Base-by-base conservation (phyloP, 768 basidiomycete species). In the Auricularia heimuer region DNA sequence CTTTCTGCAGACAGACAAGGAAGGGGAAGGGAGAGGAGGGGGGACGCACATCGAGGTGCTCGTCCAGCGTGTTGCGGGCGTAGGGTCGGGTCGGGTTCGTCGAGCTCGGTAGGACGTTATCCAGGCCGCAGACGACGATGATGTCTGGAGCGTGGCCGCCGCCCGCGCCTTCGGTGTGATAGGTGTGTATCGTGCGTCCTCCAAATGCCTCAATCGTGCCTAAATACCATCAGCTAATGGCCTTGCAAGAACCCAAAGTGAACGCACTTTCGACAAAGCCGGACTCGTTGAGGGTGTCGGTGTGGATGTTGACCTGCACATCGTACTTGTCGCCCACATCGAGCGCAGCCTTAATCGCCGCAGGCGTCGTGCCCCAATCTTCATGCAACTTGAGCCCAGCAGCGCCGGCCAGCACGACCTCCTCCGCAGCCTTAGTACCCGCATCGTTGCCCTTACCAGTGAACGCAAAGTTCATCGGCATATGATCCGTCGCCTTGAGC, bases 121-220 rank as follows among this genome's bases (percentile, higher is more conserved):
- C 77, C 6, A 85, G 83, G 35, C 91, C 92, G 67, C 94, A 96
- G 24, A 98, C 95, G n/a, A 92, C 89, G 72, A 99, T 96, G 75
- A 98, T 98, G 71, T 98, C 97, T 0, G 97, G 97, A 2, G 96
- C 96, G 72, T 98, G 96, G 12, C 97, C 94, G 14, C 94, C 94
- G 61, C 94, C 89, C 63, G 95, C 95, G 56, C 96, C 96, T 79
- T 98, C 96, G 0, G 86, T 94, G 71, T 98, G 97, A 72, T 98
- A 99, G 11, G 94, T 95, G 71, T 98, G 96, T 64, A 99, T 98
- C 0, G 94, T 95, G 24, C 95, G 84, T 2, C 83, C 83, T 2
- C 88, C 92, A 73, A 98, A 94, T 0, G 97, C 95, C 11, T 81
- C 84, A 62, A 98, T 91, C 0, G 96, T 98, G 63, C 82, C 92